Conservation (phyloP, 495 filamentous ascomycete species). For the Neurospora sp. region DNA sequence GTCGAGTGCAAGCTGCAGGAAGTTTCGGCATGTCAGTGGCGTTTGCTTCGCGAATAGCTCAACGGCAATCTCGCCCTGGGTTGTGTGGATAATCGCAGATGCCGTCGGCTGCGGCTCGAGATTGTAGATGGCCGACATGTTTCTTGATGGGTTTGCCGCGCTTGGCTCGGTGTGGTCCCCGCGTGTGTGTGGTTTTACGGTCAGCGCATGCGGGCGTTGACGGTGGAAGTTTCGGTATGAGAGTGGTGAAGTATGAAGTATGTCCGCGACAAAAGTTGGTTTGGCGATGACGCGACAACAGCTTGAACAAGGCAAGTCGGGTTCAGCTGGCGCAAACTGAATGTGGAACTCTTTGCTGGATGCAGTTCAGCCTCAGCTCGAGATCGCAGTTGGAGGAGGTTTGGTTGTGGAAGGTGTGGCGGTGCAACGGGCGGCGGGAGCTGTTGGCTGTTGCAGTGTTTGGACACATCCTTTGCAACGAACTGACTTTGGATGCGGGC, state of each 20-base stretch:
- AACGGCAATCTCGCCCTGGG: slow-evolving; percentile 75
- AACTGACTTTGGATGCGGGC: background rate
- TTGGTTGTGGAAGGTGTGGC: background rate
- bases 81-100: slow-evolving; percentile 82
- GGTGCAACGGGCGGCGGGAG: background rate
- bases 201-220: background rate
- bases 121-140: slow-evolving; percentile 83
- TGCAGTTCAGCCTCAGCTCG: background rate
- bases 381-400: background rate
- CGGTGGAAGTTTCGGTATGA: background rate
- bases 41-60: slow-evolving; percentile 91
- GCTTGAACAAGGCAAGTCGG: background rate
- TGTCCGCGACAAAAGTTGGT: too few relatives aligned
- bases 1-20: slow-evolving; percentile 89
- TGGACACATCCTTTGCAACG: background rate
- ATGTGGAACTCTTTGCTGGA: background rate
- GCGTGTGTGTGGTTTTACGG: background rate
- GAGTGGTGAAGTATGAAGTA: background rate
- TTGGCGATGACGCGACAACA: background rate
- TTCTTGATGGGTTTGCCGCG: background rate
- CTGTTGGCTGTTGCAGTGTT: background rate
- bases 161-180: background rate
- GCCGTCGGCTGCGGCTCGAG: slow-evolving; percentile 89
- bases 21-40: slow-evolving; percentile 84
- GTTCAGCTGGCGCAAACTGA: background rate